Percentiles rank a stretch among this genome's conserved stretches.
Evolutionary conservation across 129 eudicot genomes (phyloP).

Genomic region (Arctium minus): DNA sequence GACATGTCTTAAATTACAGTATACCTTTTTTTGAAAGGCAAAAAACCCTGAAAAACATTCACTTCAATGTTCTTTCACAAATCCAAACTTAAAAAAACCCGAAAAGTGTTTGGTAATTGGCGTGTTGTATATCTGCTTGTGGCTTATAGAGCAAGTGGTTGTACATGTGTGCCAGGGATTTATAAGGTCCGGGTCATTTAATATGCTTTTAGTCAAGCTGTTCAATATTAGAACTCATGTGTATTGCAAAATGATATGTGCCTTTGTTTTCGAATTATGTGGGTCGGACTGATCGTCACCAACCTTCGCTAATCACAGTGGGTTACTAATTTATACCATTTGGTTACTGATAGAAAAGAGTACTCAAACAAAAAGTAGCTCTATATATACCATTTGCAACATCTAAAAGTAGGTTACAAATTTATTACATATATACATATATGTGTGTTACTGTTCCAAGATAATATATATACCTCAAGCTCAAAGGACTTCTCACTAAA

Average conservation of each 20-base stretch:
- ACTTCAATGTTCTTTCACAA: neutral
- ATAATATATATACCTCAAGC: constrained; percentile 65
- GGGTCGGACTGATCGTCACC: too few relatives aligned
- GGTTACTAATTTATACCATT: too few relatives aligned
- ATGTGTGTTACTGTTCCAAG: neutral
- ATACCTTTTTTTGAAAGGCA: neutral
- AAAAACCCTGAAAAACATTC: neutral
- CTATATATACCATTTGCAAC: neutral
- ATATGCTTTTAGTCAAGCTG: neutral
- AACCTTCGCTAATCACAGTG: too few relatives aligned
- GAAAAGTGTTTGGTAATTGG: neutral
- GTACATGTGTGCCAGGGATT: neutral
- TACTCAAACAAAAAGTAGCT: neutral
- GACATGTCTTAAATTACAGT: constrained; percentile 8
- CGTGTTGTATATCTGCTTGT: neutral
- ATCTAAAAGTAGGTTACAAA: neutral
- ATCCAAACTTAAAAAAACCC: neutral
- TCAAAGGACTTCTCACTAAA: constrained; percentile 90
- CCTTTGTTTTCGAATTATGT: neutral
- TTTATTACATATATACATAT: neutral
- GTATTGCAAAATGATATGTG: neutral
- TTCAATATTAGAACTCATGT: neutral
- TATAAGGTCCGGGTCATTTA: too few relatives aligned
- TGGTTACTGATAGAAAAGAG: neutral
- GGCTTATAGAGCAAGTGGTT: neutral